A percentile compares a stretch with the other conserved stretches of the same genome.
These are phyloP conservation scores for Thelephora aurantiotincta DNA, from an alignment of 768 basidiomycete genomes.

Conservation along the genomic window DNA sequence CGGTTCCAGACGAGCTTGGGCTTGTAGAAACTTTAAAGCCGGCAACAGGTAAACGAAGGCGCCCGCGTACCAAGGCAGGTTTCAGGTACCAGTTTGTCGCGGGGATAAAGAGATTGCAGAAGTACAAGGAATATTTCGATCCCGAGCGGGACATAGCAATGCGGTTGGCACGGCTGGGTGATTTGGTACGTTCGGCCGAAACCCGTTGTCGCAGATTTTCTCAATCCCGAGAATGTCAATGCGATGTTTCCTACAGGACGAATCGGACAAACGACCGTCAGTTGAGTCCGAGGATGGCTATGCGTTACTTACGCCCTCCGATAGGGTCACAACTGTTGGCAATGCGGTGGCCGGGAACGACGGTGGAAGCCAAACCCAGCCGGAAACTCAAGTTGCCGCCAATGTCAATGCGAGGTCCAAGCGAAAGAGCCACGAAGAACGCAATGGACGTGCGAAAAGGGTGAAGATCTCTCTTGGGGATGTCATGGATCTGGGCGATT, in stretches of 20 bases:
- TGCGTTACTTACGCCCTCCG: no score
- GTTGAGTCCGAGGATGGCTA: no score
- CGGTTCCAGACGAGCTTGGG: slow-evolving; percentile 35
- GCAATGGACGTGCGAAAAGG: slow-evolving; percentile 34
- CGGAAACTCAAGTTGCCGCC: slow-evolving; percentile 20
- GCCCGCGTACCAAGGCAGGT: slow-evolving; percentile 21
- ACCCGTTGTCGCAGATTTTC: neutral
- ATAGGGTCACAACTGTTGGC: no score
- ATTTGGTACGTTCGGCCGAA: slow-evolving; percentile 9
- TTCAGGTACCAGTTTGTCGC: slow-evolving; percentile 43
- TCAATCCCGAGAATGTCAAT: no score
- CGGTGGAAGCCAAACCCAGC: slow-evolving; percentile 24
- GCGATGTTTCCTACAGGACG: no score
- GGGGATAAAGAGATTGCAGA: slow-evolving; percentile 25
- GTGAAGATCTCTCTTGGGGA: slow-evolving; percentile 58
- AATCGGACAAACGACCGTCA: no score
- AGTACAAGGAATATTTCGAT: slow-evolving; percentile 57
- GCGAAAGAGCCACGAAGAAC: slow-evolving; percentile 9
- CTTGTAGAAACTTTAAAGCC: slow-evolving; percentile 26
- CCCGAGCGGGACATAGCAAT: slow-evolving; percentile 39
- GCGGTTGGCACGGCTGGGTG: slow-evolving; percentile 49
- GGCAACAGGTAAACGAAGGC: slow-evolving; percentile 24
- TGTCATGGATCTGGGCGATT: slow-evolving; percentile 67
- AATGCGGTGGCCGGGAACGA: no score
- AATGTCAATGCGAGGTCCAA: slow-evolving; percentile 21